phyloP scores from a whole-genome alignment of 805 yeast species.

The Candida germanica region DNA sequence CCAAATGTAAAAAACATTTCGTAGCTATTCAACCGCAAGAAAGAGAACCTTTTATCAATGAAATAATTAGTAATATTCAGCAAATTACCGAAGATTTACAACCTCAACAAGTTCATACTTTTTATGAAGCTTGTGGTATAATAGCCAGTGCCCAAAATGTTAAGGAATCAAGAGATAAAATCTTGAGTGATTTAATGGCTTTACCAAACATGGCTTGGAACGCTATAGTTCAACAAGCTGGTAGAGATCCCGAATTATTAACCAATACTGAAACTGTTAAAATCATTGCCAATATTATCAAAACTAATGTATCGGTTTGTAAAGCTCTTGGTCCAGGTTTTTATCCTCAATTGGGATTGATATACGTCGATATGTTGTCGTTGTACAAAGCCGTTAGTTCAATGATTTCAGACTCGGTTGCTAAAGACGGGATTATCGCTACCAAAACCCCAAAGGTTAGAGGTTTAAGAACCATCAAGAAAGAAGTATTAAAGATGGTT shows the following conservation, averaged over 20 bases:
- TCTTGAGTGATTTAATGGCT: slow-evolving; percentile 77
- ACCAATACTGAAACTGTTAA: slow-evolving; percentile 82
- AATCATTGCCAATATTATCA: slow-evolving; percentile 87
- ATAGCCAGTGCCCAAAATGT: slow-evolving; percentile 85
- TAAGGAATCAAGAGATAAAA: slow-evolving; percentile 62
- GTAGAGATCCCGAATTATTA: slow-evolving; percentile 76
- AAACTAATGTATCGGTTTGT: slow-evolving; percentile 94
- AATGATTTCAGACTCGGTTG: slow-evolving; percentile 79
- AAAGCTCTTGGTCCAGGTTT: slow-evolving; percentile 91
- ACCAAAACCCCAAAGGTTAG: slow-evolving; percentile 94
- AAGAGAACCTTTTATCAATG: slow-evolving; percentile 85
- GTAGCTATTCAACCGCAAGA: slow-evolving; percentile 85
- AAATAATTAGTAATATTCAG: slow-evolving; percentile 80
- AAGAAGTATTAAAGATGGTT: slow-evolving; percentile 83
- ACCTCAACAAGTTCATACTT: slow-evolving; percentile 97
- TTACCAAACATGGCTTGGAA: slow-evolving; percentile 95
- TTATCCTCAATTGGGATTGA: slow-evolving; percentile 79
- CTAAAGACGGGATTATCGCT: slow-evolving; percentile 78
- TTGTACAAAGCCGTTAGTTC: slow-evolving; percentile 84
- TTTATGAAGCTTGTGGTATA: slow-evolving; percentile 95
- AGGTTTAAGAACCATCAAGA: slow-evolving; percentile 92
- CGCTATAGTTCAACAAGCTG: slow-evolving; percentile 81
- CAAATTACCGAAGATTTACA: slow-evolving; percentile 85
- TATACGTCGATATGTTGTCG: slow-evolving; percentile 86
- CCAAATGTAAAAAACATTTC: slow-evolving; percentile 93